Evolutionary conservation across 108 stramenopile genomes (phyloP), one percentile per base, ranked within the genome.

Genomic region (Licmophora abbreviata): DNA sequence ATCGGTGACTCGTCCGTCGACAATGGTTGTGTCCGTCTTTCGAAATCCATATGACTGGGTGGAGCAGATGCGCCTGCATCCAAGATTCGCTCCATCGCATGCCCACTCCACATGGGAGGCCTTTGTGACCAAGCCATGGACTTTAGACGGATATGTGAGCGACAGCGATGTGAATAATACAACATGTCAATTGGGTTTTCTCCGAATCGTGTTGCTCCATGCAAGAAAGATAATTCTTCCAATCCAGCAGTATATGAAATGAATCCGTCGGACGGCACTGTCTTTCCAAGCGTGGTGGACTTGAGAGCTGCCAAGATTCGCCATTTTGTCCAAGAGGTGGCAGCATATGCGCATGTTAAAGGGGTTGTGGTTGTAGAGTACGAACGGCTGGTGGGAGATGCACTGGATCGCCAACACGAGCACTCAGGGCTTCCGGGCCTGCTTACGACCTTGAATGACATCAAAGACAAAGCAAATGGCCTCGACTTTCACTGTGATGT

Each of bases 271-370:
- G 64, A 51, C 29, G 56, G 57, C 15, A 50, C 11, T 27, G 49
- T 58, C 2, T 66, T 42, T 48, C 7, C 7, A 7, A 54, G 51
- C 12, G 44, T 66, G 29, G 33, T 81, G 24, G 57, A 74, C 8
- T 57, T 81, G 1, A 58, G 80, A 33, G 62, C 71, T 9, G 76
- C 73, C 35, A 81, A 81, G 58, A 58, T 81, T 26, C 36, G 35
- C 18, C 74, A 81, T 59, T 68, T 65, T 48, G 18, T n/a, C 2
- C 48, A 46, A 29, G 15, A 44, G 2, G 29, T 41, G 3, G 57
- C 61, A 57, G 29, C 37, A 12, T 37, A 35, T 11, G n/a, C n/a
- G n/a, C n/a, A n/a, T n/a, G 68, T 69, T 2, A 7, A 44, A 15
- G 29, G 29, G 2, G 10, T 56, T 0, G 63, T 72, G 25, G 21